phyloP scores from a whole-genome alignment of 1,284 basidiomycete species.

The Leccinum pseudoinsigne region DNA sequence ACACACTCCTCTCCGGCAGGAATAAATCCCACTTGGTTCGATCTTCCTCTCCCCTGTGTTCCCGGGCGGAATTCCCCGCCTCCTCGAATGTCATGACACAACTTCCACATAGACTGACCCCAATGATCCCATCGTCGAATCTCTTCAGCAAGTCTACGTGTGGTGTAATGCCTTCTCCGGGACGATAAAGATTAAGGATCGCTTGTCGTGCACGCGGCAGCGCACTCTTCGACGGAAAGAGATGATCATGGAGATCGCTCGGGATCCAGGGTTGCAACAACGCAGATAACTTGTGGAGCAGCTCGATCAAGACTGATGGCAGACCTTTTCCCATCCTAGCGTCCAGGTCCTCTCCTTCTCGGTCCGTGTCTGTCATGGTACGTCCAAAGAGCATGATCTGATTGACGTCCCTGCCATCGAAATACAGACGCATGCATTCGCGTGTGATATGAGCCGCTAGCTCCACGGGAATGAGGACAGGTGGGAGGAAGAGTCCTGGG shows the following conservation, averaged over 20 bases:
- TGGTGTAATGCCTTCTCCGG: slow-evolving; percentile 77
- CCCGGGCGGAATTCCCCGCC: slow-evolving; percentile 20
- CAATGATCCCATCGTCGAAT: slow-evolving; percentile 80
- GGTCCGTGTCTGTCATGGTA: slow-evolving; percentile 23
- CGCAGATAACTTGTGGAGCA: slow-evolving; percentile 51
- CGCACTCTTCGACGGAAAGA: slow-evolving; percentile 47
- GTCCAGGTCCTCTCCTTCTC: slow-evolving; percentile 17
- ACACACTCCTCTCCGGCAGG: slow-evolving; percentile 63
- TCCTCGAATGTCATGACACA: slow-evolving; percentile 71
- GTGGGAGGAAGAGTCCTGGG: slow-evolving; percentile 59
- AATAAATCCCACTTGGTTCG: slow-evolving; percentile 47
- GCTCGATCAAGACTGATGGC: slow-evolving; percentile 51
- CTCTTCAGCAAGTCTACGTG: slow-evolving; percentile 77
- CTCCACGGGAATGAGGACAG: slow-evolving; percentile 47
- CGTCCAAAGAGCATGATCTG: slow-evolving; percentile 81
- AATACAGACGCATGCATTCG: slow-evolving; percentile 61
- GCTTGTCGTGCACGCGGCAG: slow-evolving; percentile 63
- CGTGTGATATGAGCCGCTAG: slow-evolving; percentile 49
- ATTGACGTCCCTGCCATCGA: slow-evolving; percentile 50
- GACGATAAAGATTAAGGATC: slow-evolving; percentile 77
- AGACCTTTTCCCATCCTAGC: slow-evolving; percentile 40
- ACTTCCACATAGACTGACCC: slow-evolving; percentile 70
- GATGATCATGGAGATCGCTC: slow-evolving; percentile 44
- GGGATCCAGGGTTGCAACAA: slow-evolving; percentile 52
- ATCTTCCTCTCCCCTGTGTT: slow-evolving; percentile 3